Evolutionary conservation across 768 basidiomycete genomes (phyloP), one percentile per base, ranked within the genome.

Genomic region (Russula emetica): DNA sequence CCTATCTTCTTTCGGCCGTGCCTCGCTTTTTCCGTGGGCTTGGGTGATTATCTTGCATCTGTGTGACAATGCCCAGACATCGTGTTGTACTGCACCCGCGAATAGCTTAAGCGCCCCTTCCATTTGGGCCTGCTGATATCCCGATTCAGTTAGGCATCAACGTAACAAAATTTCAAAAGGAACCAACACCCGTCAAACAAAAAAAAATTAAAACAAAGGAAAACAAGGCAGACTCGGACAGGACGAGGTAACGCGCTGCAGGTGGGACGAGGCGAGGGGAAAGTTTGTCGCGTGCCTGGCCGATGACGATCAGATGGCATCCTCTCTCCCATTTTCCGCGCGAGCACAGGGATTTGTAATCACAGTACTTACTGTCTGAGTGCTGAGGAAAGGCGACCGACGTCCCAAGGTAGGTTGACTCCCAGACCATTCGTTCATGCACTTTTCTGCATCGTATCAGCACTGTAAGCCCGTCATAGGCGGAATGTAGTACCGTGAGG

Each of bases 131-230:
- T 54, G 36, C 36, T 32, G 36, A 55, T 24, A 11, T 38, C 59
- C 49, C 28, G 55, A 65, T 56, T 10, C 49, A 38, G 55, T 32
- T 56, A 52, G 52, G 5, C 14, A 55, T 28, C 49, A 42, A 45
- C 50, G 47, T 55, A 55, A 55, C 18, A 34, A 24, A n/a, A 3
- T 32, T 42, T 13, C 7, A 47, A 47, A 47, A 47, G 45, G 45
- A 47, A 47, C 11, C 11, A 13, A 11, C 4, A 10, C 45, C 45
- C 45, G 20, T 44, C 45, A 47, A 13, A 18, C n/a, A 49, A 57
- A 32, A 36, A 11, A 36, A 36, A 14, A 13, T 1, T 5, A 28
- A 45, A n/a, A n/a, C n/a, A 30, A 44, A 45, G 20, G 13, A 8
- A 56, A 11, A 36, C 10, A 34, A 34, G n/a, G n/a, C n/a, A 45